Evolutionary conservation across 495 filamentous ascomycete species (phyloP).

Genomic region (Penicillium macrosclerotiorum): DNA sequence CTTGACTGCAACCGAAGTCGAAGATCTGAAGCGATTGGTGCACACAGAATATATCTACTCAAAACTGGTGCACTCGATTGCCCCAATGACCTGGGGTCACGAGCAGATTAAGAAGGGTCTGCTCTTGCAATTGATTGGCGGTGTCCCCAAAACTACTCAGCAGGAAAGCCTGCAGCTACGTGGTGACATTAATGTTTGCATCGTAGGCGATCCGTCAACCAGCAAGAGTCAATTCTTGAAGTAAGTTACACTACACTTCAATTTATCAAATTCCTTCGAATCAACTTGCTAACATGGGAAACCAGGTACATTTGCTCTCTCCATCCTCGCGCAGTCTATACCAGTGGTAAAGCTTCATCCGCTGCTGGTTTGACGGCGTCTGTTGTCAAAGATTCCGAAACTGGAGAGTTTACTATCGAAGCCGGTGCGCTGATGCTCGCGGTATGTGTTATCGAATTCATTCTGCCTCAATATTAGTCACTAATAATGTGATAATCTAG

Average conservation of each 20-base stretch:
- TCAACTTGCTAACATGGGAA: slow-evolving; percentile 2
- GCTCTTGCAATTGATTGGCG: slow-evolving; percentile 87
- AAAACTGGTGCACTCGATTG: slow-evolving; percentile 91
- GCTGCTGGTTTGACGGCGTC: slow-evolving; percentile 97
- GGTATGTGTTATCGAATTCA: slow-evolving; percentile 49
- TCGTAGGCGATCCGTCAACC: slow-evolving; percentile 97
- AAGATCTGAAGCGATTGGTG: slow-evolving; percentile 88
- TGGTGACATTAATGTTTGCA: slow-evolving; percentile 98
- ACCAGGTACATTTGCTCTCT: slow-evolving; percentile 84
- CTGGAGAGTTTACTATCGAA: slow-evolving; percentile 98
- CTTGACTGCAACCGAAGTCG: slow-evolving; percentile 78
- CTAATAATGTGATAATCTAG: slow-evolving; percentile 23
- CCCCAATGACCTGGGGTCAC: slow-evolving; percentile 95
- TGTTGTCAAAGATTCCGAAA: slow-evolving; percentile 96
- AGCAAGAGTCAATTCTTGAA: slow-evolving; percentile 99
- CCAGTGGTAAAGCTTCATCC: slow-evolving; percentile 95
- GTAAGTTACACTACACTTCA: slow-evolving; percentile 34
- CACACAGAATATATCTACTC: slow-evolving; percentile 94
- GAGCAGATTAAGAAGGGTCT: slow-evolving; percentile 97
- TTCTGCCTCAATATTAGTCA: neutral
- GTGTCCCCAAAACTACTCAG: slow-evolving; percentile 79
- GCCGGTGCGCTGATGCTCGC: slow-evolving; percentile 98
- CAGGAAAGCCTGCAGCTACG: slow-evolving; percentile 89
- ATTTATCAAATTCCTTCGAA: neutral
- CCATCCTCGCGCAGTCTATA: slow-evolving; percentile 94